Conservation (phyloP, 768 basidiomycete species). For the Candolleomyces efflorescens region DNA sequence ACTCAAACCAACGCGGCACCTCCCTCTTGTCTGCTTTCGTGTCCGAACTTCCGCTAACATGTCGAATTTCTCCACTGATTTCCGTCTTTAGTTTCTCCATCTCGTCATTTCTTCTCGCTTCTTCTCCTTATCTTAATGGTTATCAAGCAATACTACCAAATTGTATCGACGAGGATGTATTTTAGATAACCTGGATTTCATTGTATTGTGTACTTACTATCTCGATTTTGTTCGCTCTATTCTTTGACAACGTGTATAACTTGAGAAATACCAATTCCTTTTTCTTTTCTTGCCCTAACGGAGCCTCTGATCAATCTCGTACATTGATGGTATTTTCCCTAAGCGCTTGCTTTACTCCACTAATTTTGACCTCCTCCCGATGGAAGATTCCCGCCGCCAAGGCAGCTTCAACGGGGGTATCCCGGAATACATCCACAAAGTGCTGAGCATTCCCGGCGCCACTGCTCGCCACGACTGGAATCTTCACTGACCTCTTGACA, state of each 20-base stretch:
- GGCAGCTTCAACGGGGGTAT: slow-evolving; percentile 83
- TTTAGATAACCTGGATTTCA: slow-evolving; percentile 7
- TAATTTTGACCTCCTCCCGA: slow-evolving; percentile 79
- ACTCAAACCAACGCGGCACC: background rate
- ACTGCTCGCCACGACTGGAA: slow-evolving; percentile 93
- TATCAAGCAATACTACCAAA: background rate
- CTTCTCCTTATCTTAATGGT: background rate
- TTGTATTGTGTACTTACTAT: slow-evolving; percentile 2
- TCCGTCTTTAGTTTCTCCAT: background rate
- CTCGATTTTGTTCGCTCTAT: slow-evolving; percentile 1
- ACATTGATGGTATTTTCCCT: slow-evolving; percentile 45
- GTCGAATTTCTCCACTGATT: background rate
- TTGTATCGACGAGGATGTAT: slow-evolving; percentile 9
- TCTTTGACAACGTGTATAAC: background rate
- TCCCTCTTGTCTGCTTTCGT: background rate
- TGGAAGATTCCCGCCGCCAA: slow-evolving; percentile 98
- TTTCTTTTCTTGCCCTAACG: background rate
- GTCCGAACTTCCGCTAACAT: background rate
- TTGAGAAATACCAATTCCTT: background rate
- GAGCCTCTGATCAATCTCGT: slow-evolving; percentile 16
- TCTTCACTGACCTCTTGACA: slow-evolving; percentile 70
- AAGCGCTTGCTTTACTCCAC: slow-evolving; percentile 69
- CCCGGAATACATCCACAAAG: slow-evolving; percentile 82
- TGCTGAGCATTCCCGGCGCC: slow-evolving; percentile 83
- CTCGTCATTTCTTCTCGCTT: slow-evolving; percentile 3